Percentiles rank a stretch among this genome's conserved stretches.
Conservation (phyloP, 768 basidiomycete genomes). For the Naganishia onofrii region DNA sequence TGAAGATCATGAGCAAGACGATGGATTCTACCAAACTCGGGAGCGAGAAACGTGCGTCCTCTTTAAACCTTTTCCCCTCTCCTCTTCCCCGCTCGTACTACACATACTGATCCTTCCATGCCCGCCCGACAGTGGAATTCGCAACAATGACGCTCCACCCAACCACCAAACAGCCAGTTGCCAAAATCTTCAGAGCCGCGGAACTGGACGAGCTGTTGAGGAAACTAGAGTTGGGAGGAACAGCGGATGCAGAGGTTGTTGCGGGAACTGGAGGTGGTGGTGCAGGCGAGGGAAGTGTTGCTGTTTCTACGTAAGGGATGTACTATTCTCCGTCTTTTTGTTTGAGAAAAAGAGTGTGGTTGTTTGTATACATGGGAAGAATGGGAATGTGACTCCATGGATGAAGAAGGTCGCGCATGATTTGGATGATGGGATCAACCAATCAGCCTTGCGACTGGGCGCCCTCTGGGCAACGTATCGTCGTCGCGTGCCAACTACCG, state of each 20-base stretch:
- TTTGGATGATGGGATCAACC: no score
- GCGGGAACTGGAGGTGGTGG: constrained; percentile 50
- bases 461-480: no score
- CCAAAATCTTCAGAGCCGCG: constrained; percentile 83
- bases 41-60: constrained; percentile 82
- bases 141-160: constrained; percentile 86
- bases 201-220: constrained; percentile 82
- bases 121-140: constrained; percentile 74
- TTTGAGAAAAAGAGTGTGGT: no score
- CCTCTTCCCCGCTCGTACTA: neutral
- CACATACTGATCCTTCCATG: neutral
- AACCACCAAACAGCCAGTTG: constrained; percentile 70
- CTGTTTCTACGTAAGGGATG: constrained; percentile 25
- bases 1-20: constrained; percentile 97
- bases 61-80: neutral
- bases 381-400: no score
- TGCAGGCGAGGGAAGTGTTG: constrained; percentile 45
- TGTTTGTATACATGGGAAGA: no score
- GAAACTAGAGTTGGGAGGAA: constrained; percentile 79
- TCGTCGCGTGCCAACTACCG: no score
- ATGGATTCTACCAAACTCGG: constrained; percentile 98
- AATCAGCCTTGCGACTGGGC: no score
- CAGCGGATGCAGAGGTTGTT: constrained; percentile 60
- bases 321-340: no score
- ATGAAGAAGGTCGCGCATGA: no score